Percentiles rank a stretch among this genome's conserved stretches.
Conservation (phyloP, 805 yeast genomes). For the Metschnikowia cerradonensis region DNA sequence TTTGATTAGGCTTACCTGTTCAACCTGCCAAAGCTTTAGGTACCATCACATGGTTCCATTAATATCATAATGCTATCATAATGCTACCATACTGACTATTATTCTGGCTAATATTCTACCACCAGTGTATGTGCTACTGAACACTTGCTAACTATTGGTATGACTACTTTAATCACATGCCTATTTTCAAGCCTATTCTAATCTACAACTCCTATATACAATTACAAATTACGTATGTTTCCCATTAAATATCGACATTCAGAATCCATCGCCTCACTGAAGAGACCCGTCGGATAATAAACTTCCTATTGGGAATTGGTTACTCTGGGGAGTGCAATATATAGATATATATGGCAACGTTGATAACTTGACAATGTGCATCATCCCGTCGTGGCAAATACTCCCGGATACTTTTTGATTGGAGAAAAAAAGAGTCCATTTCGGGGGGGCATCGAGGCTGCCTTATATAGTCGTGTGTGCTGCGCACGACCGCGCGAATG, state of each 20-base stretch:
- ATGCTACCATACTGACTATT: too few species aligned
- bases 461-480: slow-evolving; percentile 13
- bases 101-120: too few species aligned
- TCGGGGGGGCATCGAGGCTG: slow-evolving; percentile 9
- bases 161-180: too few species aligned
- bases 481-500: slow-evolving; percentile 10
- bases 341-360: slow-evolving; percentile 55
- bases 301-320: slow-evolving; percentile 56
- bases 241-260: slow-evolving; percentile 49
- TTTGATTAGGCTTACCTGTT: too few species aligned
- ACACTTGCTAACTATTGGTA: too few species aligned
- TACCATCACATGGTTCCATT: too few species aligned
- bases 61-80: too few species aligned
- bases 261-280: slow-evolving; percentile 50
- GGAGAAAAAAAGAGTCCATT: slow-evolving; percentile 25
- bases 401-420: slow-evolving; percentile 62
- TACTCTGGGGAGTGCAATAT: slow-evolving; percentile 50
- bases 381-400: slow-evolving; percentile 67
- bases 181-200: too few species aligned
- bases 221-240: not conserved
- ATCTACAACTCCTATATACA: not conserved
- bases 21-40: too few species aligned
- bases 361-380: slow-evolving; percentile 55
- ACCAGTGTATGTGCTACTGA: too few species aligned
- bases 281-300: slow-evolving; percentile 49